Conservation (phyloP, 1,139 yeast genomes). For the Pneumocystis murina region DNA sequence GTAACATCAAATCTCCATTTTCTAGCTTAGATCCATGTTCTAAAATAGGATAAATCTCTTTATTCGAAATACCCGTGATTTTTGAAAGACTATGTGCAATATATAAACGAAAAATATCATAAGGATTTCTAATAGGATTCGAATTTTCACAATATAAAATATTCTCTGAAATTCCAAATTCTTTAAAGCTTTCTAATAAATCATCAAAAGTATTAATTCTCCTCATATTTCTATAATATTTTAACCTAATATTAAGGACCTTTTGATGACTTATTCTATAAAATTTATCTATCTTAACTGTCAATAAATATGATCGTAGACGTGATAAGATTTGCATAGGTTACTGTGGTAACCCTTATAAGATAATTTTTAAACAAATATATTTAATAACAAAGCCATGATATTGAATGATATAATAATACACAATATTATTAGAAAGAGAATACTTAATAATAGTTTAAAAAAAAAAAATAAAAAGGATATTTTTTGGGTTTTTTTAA, state of each 20-base stretch:
- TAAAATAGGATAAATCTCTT: slow-evolving; percentile 64
- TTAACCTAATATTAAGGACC: not conserved
- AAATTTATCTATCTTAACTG: not conserved
- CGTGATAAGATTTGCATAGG: too few relatives aligned
- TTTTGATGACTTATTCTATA: not conserved
- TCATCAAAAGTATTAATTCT: not conserved
- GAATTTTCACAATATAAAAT: slow-evolving; percentile 32
- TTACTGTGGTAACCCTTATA: too few relatives aligned
- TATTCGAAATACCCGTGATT: slow-evolving; percentile 56
- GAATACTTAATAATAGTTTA: not conserved
- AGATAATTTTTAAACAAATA: too few relatives aligned
- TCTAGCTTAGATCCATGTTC: slow-evolving; percentile 60
- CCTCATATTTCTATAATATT: not conserved
- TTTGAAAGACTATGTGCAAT: slow-evolving; percentile 63
- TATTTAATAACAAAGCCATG: not conserved
- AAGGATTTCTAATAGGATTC: slow-evolving; percentile 56
- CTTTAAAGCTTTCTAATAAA: not conserved
- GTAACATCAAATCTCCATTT: slow-evolving; percentile 84
- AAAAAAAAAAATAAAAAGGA: not conserved
- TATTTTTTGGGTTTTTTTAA: not conserved
- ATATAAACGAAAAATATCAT: slow-evolving; percentile 77
- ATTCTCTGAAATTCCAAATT: slow-evolving; percentile 11
- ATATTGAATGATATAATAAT: not conserved
- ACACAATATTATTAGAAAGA: not conserved
- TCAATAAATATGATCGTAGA: not conserved